Base-by-base conservation (phyloP, 2,329 filamentous ascomycete genomes). In the Microsporum audouinii region DNA sequence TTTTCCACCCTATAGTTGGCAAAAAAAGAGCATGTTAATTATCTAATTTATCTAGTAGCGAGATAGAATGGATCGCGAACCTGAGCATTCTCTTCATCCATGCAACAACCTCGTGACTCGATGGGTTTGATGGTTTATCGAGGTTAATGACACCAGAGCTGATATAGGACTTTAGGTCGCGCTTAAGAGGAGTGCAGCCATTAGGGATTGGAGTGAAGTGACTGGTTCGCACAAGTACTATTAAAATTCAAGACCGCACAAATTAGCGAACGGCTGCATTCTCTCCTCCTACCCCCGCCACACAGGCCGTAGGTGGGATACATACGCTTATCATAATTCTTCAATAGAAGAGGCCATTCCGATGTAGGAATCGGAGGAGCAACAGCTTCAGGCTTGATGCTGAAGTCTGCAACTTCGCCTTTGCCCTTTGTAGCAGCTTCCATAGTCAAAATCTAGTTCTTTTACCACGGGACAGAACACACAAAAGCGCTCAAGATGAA, bases 31-130 rank as follows among this genome's bases (percentile, higher is more conserved):
- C 38, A 29, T n/a, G 53, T 60, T 60, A 60, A 47, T 31, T 36
- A 31, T 8, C 34, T 41, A n/a, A 14, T 41, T 23, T 12, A 49
- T 38, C 14, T n/a, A 14, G 17, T n/a, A 12, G 4, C 14, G 4
- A 27, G 33, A 34, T 34, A 43, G 57, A 58, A 61, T 8, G 29
- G 7, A 36, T 5, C 27, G 57, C 57, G 27, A 84, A 91, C 88
- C 88, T 87, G 61, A 99, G 82, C 71, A 97, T 97, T 70, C 92
- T 87, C 87, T 99, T 99, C 69, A 97, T 88, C 94, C 94, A 99
- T 67, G 94, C 92, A 72, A 99, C 94, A 67, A 99, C 94, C 82
- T 99, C 94, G 83, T 99, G 94, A 71, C 88, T 94, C 68, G 91
- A 96, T 60, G 92, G 92, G 80, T 99, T 99, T 59, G 91, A 95